phyloP scores from a whole-genome alignment of 75 land plant genomes.

The Adiantum capillusveneris region DNA sequence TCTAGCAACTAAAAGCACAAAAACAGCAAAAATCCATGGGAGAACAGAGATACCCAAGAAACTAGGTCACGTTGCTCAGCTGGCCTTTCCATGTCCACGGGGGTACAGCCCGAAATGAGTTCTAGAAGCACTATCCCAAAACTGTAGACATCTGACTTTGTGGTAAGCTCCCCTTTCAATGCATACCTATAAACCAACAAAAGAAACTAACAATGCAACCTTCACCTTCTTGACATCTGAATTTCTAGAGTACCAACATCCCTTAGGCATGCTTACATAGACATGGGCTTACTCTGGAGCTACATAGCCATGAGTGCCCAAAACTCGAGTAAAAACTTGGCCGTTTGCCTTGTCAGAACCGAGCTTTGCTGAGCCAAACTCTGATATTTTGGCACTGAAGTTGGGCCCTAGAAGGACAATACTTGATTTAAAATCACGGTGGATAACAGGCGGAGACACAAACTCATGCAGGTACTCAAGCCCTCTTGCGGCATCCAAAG shows the following conservation, averaged over 20 bases:
- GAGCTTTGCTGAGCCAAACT: slow-evolving; percentile 71
- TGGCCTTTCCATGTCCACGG: slow-evolving; percentile 63
- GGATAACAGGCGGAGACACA: slow-evolving; percentile 51
- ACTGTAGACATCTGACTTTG: slow-evolving; percentile 66
- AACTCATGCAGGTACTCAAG: slow-evolving; percentile 78
- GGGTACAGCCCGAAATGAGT: slow-evolving; percentile 72
- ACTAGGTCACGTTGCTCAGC: slow-evolving; percentile 69
- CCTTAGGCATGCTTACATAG: not conserved
- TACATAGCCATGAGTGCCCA: slow-evolving; percentile 73
- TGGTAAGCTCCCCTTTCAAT: slow-evolving; percentile 72
- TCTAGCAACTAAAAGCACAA: too few relatives aligned
- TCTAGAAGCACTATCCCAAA: slow-evolving; percentile 80
- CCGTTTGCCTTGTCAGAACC: slow-evolving; percentile 77
- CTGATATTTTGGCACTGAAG: slow-evolving; percentile 67
- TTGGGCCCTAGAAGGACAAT: slow-evolving; percentile 56
- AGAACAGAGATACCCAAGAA: slow-evolving; percentile 59
- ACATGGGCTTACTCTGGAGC: slow-evolving; percentile 66
- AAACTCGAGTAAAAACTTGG: slow-evolving; percentile 51
- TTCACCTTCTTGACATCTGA: not conserved
- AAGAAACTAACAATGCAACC: not conserved
- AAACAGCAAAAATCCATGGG: not conserved
- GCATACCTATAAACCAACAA: slow-evolving; percentile 50
- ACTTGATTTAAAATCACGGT: slow-evolving; percentile 70
- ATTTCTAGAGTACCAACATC: not conserved
- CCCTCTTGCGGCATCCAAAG: slow-evolving; percentile 68